Evolutionary conservation across 177 flowering plant genomes (phyloP), one percentile per base, ranked within the genome.

Genomic region (Vitis hybrid): DNA sequence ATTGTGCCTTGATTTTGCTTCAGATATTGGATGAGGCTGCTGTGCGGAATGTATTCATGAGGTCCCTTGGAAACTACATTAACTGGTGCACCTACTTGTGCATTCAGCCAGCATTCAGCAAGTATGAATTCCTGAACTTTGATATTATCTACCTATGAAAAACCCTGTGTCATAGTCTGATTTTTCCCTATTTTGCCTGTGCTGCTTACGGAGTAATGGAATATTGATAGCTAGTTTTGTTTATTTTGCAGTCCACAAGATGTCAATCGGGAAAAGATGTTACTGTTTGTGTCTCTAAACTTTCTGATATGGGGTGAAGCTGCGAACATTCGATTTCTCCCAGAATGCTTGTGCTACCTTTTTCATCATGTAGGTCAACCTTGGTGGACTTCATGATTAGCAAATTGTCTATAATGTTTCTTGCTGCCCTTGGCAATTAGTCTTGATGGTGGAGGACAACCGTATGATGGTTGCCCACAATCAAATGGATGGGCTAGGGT

Each of bases 271-370:
- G 98, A 95, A 80, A 93, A 89, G 78, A 95, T 81, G 77, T 15
- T 95, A 69, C 71, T 90, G 19, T 86, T 86, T 60, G 68, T 95
- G 72, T 90, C 93, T 40, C 73, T 96, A 74, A 88, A 87, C 74
- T 93, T 85, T 73, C 76, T 96, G 58, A 88, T 96, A 71, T 96
- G 99, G 99, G 99, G 99, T 60, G 99, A 96, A 85, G 94, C 99
- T 67, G 81, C 94, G 50, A 96, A 96, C 62, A 60, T 96, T n/a
- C 81, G 99, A 78, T 96, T 88, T 81, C 89, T 96, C 76, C 99
- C 99, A 16, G 99, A 95, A 76, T 93, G 99, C 84, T 79, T 95
- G 72, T 95, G 99, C 83, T 95, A 95, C 84, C 91, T 95, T 74
- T 95, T 93, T 85, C 99, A 95, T 81, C 88, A 89, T 83, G 99